These are phyloP conservation scores for Hanseniaspora lachancei DNA, from an alignment of 805 yeast genomes.

Conservation along the genomic window DNA sequence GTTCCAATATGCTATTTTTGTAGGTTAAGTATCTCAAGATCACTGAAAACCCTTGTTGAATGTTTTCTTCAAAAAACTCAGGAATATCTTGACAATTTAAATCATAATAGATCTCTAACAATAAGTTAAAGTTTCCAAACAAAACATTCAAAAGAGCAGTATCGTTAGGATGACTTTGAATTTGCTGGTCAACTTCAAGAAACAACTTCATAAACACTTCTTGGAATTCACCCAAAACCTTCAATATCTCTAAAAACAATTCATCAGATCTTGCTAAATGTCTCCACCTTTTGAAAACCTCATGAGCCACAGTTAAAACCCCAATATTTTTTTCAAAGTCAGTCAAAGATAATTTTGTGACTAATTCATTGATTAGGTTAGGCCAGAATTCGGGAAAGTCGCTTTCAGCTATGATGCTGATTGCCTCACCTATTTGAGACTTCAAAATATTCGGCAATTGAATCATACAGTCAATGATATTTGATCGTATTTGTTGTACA, in stretches of 20 bases:
- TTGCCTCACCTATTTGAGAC: constrained; percentile 88
- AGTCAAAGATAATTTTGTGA: constrained; percentile 45
- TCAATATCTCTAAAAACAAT: constrained; percentile 69
- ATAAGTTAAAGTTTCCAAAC: constrained; percentile 56
- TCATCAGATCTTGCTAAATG: constrained; percentile 87
- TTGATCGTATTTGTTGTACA: constrained; percentile 53
- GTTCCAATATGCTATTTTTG: constrained; percentile 38
- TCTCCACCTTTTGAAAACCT: constrained; percentile 93
- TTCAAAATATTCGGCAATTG: constrained; percentile 65
- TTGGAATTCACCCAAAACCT: constrained; percentile 74
- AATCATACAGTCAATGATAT: constrained; percentile 79
- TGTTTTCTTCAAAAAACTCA: constrained; percentile 89
- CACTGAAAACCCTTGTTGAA: constrained; percentile 61
- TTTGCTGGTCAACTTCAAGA: constrained; percentile 50
- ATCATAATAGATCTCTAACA: constrained; percentile 77
- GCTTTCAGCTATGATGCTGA: constrained; percentile 83
- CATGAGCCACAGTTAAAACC: constrained; percentile 81
- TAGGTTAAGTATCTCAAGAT: constrained; percentile 69
- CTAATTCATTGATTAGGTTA: constrained; percentile 58
- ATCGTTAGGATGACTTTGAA: constrained; percentile 36
- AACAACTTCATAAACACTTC: constrained; percentile 65
- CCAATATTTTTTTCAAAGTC: constrained; percentile 71
- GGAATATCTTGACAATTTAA: constrained; percentile 97
- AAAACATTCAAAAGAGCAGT: constrained; percentile 41
- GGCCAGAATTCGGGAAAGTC: constrained; percentile 93